Evolutionary conservation across 345 rosid genomes (phyloP), one percentile per base, ranked within the genome.

Genomic region (Zanthoxylum bungeanum): DNA sequence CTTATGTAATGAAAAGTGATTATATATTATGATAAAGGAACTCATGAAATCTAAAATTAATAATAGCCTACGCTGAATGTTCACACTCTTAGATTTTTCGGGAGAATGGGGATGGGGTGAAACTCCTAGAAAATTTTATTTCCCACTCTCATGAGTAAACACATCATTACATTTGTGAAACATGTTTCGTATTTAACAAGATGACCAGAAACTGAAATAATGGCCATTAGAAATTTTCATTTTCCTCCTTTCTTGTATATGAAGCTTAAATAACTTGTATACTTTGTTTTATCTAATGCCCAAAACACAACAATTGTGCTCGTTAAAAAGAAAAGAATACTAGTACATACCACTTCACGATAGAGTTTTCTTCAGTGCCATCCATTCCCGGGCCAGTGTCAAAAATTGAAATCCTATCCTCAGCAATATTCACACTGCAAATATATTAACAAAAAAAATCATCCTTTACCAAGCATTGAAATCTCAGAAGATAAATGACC

Each of bases 301-400:
- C 2, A 3, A 7, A 42, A 40, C 46, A 64, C 36, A 2, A 44
- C 68, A 11, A 17, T 12, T 42, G 40, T 14, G 9, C 31, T 5
- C 1, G 57, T 30, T 16, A 49, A 31, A 33, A 33, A 64, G 66
- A 47, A 66, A 39, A 22, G 21, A 69, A 22, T 63, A 14, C 5
- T 28, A 36, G 52, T 22, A 25, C 77, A 66, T 77, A 91, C 97
- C 97, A 91, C 76, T 89, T 87, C 28, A 57, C 84, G 17, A 91
- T 82, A 64, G 84, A 81, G 64, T 85, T 83, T 64, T 77, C 81
- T 11, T 86, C 89, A 71, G 85, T 86, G 39, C 70, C 75, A 70
- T 91, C 94, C 97, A 91, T 91, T 77, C 94, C 97, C 64, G 74
- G 79, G 64, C 94, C 97, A n/a, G 92, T 69, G 76, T 91, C 97